Evolutionary conservation across 768 basidiomycete species (phyloP).

Genomic region (Tubosaeta sp.): DNA sequence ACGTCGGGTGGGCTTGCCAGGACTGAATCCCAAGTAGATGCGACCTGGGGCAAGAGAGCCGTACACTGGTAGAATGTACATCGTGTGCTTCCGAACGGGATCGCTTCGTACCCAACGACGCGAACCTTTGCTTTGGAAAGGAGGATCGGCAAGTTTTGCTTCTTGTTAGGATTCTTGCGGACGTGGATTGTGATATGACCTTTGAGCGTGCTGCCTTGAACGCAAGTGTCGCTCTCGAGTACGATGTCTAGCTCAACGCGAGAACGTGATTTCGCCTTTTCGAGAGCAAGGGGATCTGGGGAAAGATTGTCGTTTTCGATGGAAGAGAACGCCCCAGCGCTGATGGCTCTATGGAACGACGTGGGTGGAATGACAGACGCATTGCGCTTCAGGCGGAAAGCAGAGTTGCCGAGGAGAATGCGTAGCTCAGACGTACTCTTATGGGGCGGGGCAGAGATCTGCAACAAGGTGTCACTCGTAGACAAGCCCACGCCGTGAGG

Average conservation of each 20-base stretch:
- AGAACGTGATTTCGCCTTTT: constrained; percentile 68
- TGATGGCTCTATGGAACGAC: constrained; percentile 6
- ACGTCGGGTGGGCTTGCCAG: constrained; percentile 44
- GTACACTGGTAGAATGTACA: constrained; percentile 83
- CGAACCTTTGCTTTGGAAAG: constrained; percentile 75
- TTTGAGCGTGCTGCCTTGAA: constrained; percentile 72
- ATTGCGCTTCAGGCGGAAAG: constrained; percentile 51
- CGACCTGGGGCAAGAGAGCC: constrained; percentile 45
- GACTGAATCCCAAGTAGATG: constrained; percentile 41
- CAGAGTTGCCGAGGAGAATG: constrained; percentile 57
- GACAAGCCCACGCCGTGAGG: constrained; percentile 29
- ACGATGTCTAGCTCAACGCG: constrained; percentile 80
- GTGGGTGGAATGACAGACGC: constrained; percentile 39
- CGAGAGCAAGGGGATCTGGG: constrained; percentile 43
- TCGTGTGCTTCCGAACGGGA: constrained; percentile 50
- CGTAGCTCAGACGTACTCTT: constrained; percentile 56
- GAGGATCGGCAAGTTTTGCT: constrained; percentile 46
- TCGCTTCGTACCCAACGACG: constrained; percentile 80
- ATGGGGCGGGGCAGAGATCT: constrained; percentile 43
- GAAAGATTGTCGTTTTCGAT: constrained; percentile 7
- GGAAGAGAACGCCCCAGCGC: constrained; percentile 2
- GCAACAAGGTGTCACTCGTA: constrained; percentile 52
- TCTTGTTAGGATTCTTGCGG: constrained; percentile 49
- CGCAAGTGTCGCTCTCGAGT: constrained; percentile 68
- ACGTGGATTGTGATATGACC: constrained; percentile 69